phyloP scores from a whole-genome alignment of 163 green algal species.

The Picocystis sp. region DNA sequence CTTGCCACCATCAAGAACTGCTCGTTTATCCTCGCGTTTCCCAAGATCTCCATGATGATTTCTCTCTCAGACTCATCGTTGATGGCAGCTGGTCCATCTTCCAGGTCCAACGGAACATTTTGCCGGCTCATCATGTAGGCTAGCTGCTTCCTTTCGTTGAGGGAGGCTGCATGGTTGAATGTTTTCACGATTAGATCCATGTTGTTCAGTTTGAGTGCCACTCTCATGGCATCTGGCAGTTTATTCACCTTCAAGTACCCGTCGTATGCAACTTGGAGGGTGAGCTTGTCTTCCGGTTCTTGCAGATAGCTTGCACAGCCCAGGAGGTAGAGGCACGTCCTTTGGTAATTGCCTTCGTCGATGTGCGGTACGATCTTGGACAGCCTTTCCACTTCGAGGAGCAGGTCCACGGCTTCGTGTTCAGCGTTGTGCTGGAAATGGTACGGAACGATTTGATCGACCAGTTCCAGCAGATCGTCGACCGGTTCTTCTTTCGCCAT shows the following conservation, averaged over 20 bases:
- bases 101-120: constrained; percentile 23
- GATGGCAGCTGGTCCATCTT: constrained; percentile 42
- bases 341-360: constrained; percentile 63
- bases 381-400: constrained; percentile 81
- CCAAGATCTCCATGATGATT: constrained; percentile 48
- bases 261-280: constrained; percentile 46
- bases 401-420: constrained; percentile 91
- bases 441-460: constrained; percentile 74
- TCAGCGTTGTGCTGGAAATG: constrained; percentile 95
- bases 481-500: constrained; percentile 15
- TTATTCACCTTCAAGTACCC: constrained; percentile 59
- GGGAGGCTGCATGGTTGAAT: constrained; percentile 38
- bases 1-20: constrained; percentile 74
- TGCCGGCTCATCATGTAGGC: constrained; percentile 69
- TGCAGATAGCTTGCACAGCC: constrained; percentile 71
- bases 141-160: constrained; percentile 74
- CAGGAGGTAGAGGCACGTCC: constrained; percentile 86
- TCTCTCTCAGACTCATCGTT: constrained; percentile 61
- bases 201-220: constrained; percentile 65
- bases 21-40: constrained; percentile 53
- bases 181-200: constrained; percentile 16
- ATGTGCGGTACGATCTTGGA: constrained; percentile 60
- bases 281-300: constrained; percentile 69
- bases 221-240: constrained; percentile 60
- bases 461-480: constrained; percentile 52